Conservation (phyloP, 2,329 filamentous ascomycete genomes). For the Aspergillus fijiensis region DNA sequence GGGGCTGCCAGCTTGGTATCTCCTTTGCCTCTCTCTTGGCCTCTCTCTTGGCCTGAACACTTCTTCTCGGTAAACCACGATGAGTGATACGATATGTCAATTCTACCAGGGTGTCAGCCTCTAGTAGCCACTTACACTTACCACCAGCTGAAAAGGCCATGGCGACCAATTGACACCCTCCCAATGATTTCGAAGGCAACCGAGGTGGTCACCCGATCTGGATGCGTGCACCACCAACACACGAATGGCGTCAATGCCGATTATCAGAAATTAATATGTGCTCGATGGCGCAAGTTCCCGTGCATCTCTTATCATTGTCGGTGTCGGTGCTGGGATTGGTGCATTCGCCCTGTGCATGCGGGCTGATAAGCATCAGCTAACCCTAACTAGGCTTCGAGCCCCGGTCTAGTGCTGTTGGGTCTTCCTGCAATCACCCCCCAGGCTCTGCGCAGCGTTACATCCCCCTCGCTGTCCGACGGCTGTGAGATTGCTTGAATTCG, state of each 20-base stretch:
- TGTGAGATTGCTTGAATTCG: neutral
- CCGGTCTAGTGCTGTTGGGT: neutral
- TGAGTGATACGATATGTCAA: too few species aligned
- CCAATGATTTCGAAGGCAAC: neutral
- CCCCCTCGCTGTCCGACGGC: neutral
- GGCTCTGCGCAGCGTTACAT: neutral
- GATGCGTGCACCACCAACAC: neutral
- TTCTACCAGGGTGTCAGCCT: too few species aligned
- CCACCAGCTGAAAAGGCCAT: neutral
- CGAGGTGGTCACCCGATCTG: neutral
- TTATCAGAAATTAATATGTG: neutral
- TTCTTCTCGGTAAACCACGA: too few species aligned
- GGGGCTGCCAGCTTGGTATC: neutral
- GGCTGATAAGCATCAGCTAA: neutral
- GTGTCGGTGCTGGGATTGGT: neutral
- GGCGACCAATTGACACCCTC: neutral
- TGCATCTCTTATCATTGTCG: constrained; percentile 1
- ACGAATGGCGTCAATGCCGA: constrained; percentile 2
- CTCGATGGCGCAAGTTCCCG: constrained; percentile 4
- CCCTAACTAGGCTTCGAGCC: neutral
- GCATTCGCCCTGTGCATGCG: neutral
- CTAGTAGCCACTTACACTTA: too few species aligned
- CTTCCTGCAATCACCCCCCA: neutral
- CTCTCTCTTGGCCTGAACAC: neutral
- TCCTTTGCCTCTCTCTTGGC: neutral